Evolutionary conservation across 768 basidiomycete species (phyloP), one percentile per base, ranked within the genome.

Genomic region (Vishniacozyma victoriae): DNA sequence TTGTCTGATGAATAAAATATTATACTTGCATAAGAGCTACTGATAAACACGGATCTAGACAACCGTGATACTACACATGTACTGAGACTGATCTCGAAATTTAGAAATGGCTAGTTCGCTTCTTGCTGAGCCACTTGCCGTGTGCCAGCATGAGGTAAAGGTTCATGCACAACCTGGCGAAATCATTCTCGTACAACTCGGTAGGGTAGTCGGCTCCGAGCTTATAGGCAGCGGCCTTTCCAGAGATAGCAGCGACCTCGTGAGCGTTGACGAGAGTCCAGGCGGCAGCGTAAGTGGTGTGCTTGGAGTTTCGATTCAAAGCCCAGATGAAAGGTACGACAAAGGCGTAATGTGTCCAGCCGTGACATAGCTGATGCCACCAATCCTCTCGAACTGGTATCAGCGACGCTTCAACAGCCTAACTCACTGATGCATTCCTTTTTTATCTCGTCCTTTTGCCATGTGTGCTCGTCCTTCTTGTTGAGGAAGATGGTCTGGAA

Each of bases 401-500:
- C 38, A 27, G 39, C 11, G n/a, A 26, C 25, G 42, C 25, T 26
- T 23, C 3, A 36, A 11, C 3, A n/a, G n/a, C n/a, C n/a, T n/a
- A n/a, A 60, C 62, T 25, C 44, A 70, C 70, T 71, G 57, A 75
- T 74, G 61, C 73, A 74, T 41, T 70, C 68, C 53, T 71, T 65
- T 13, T 55, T 49, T 53, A 75, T 75, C 53, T 75, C 74, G 50
- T 73, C 60, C 41, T 57, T 67, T 0, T 62, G 46, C 75, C 75
- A 75, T 1, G 55, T 64, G 9, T 73, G 20, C 52, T 72, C 46
- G 54, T 75, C 59, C 46, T 73, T 69, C 42, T 72, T 74, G 67
- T 75, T 74, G 45, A 75, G 57, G 61, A 73, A 74, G 66, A 75
- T 75, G 5, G 72, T 74, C 54, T 75, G 74, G 70, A 73, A 75